Evolutionary conservation across 208 protist species (phyloP).

Genomic region (Leishmania gerbilli): DNA sequence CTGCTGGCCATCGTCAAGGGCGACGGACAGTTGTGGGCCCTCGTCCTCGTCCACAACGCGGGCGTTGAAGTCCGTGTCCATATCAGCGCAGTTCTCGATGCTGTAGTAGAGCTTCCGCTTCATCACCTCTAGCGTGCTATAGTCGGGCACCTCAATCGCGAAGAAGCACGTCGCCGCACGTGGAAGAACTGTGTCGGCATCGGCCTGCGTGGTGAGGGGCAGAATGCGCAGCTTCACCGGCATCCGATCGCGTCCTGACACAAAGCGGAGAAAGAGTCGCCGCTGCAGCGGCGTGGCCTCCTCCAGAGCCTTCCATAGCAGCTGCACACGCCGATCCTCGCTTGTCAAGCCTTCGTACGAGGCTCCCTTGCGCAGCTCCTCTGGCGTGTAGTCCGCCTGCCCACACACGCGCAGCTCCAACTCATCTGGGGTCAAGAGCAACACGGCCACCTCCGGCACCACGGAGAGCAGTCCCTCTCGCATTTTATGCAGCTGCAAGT

Average conservation of each 20-base stretch:
- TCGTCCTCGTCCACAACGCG: slow-evolving; percentile 79
- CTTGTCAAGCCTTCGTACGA: slow-evolving; percentile 83
- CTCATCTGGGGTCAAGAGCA: slow-evolving; percentile 85
- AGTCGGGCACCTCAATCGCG: slow-evolving; percentile 94
- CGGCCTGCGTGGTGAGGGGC: slow-evolving; percentile 64
- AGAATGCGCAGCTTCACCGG: slow-evolving; percentile 86
- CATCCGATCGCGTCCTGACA: slow-evolving; percentile 88
- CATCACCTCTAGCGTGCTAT: slow-evolving; percentile 93
- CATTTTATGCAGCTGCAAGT: slow-evolving; percentile 74
- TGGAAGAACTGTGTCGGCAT: slow-evolving; percentile 89
- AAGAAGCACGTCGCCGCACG: slow-evolving; percentile 97
- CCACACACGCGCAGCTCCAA: slow-evolving; percentile 91
- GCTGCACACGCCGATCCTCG: slow-evolving; percentile 84
- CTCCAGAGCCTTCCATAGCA: slow-evolving; percentile 91
- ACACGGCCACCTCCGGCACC: slow-evolving; percentile 83
- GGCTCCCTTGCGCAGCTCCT: slow-evolving; percentile 79
- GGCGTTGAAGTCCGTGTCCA: slow-evolving; percentile 94
- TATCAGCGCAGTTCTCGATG: slow-evolving; percentile 95
- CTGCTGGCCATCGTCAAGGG: slow-evolving; percentile 44
- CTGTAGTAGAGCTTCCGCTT: slow-evolving; percentile 95
- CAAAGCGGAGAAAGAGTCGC: slow-evolving; percentile 91
- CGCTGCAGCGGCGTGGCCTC: slow-evolving; percentile 84
- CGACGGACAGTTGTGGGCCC: slow-evolving; percentile 72
- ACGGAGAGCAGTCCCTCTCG: slow-evolving; percentile 85
- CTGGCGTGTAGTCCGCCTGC: slow-evolving; percentile 86